Conservation (phyloP, 305 asterid genomes). For the Ruellia speciosa region DNA sequence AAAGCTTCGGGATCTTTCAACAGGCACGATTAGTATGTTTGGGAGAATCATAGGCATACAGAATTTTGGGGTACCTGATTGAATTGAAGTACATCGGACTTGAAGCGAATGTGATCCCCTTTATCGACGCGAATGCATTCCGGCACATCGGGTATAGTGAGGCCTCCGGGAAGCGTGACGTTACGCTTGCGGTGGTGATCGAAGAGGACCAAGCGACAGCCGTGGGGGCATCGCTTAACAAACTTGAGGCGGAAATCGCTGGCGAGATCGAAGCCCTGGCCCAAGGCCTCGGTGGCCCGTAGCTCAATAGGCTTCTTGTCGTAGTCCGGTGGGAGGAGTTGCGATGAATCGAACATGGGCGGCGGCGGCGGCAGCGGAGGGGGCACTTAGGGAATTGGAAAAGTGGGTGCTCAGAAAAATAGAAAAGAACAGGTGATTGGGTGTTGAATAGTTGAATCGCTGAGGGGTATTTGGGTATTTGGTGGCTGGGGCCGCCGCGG, state of each 20-base stretch:
- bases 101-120: slow-evolving; percentile 86
- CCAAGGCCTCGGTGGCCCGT: slow-evolving; percentile 70
- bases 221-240: slow-evolving; percentile 52
- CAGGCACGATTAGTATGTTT: neutral
- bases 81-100: slow-evolving; percentile 81
- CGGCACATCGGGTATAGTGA: slow-evolving; percentile 50
- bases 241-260: slow-evolving; percentile 91
- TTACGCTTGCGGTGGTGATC: slow-evolving; percentile 51
- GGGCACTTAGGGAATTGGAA: neutral
- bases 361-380: too few species aligned
- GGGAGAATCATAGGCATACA: neutral
- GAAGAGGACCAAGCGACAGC: slow-evolving; percentile 56
- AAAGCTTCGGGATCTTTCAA: too few species aligned
- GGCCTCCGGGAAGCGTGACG: slow-evolving; percentile 66
- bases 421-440: neutral
- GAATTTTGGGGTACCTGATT: slow-evolving; percentile 45
- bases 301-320: slow-evolving; percentile 56
- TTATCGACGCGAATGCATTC: slow-evolving; percentile 75
- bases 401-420: neutral
- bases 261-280: slow-evolving; percentile 88
- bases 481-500: too few species aligned
- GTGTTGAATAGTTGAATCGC: neutral
- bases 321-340: slow-evolving; percentile 23
- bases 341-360: slow-evolving; percentile 22
- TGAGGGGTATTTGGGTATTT: too few species aligned